Conservation (phyloP, 2,329 filamentous ascomycete genomes). For the Colletotrichum karsti region DNA sequence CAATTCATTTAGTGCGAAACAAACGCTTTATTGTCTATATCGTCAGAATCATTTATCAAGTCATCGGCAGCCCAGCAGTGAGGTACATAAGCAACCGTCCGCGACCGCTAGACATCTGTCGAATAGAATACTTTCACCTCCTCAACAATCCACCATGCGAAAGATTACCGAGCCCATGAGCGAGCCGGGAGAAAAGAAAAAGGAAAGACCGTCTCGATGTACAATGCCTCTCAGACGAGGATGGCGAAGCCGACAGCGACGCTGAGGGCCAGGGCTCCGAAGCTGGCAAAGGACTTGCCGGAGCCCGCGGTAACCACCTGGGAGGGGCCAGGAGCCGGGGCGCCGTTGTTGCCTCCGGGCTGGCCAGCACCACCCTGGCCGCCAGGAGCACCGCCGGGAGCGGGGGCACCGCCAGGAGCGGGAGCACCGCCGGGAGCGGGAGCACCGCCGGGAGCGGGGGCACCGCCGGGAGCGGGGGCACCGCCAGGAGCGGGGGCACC, state of each 20-base stretch:
- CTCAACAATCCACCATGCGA: constrained; percentile 11
- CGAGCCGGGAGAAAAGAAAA: constrained; percentile 12
- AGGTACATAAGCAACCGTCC: background rate
- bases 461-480: background rate
- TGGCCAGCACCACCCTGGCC: background rate
- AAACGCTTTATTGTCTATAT: constrained; percentile 29
- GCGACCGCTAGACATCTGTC: constrained; percentile 16
- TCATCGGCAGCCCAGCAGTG: constrained; percentile 16
- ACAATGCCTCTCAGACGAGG: constrained; percentile 16
- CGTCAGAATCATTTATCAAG: constrained; percentile 28
- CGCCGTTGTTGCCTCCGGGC: background rate
- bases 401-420: background rate
- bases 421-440: background rate
- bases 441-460: background rate
- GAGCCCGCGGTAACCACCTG: constrained; percentile 21
- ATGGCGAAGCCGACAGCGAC: constrained; percentile 18
- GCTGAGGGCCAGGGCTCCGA: constrained; percentile 29
- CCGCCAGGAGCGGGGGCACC: background rate
- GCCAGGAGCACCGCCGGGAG: background rate
- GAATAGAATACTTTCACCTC: constrained; percentile 14
- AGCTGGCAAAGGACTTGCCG: constrained; percentile 27
- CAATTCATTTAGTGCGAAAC: background rate
- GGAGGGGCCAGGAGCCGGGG: background rate
- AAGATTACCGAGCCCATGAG: constrained; percentile 4
- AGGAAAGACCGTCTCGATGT: background rate